Evolutionary conservation across 805 yeast genomes (phyloP), one percentile per base, ranked within the genome.

Genomic region (Candida palmyrensis): DNA sequence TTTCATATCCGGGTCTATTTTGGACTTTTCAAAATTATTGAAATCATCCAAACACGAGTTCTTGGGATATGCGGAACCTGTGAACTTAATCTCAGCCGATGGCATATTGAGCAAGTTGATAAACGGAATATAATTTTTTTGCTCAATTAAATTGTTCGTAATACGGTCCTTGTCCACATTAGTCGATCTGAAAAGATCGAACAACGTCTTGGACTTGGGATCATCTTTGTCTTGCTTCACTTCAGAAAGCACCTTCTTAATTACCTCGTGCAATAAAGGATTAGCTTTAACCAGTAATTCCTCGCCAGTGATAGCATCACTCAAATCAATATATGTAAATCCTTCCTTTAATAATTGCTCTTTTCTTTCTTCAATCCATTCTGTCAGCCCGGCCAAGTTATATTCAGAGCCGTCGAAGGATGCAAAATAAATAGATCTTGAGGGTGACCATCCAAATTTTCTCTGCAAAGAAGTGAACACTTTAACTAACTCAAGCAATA

Each of bases 331-430:
- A 43, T 83, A 82, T 0, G 85, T 68, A 46, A 74, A 78, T 0
- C 82, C 81, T 42, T 81, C 80, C 29, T 73, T 68, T 33, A 67
- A 61, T 18, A 87, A 58, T 25, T 66, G 69, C 16, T 71, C 69
- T n/a, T 61, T 53, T 36, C 71, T 70, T 23, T 66, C 60, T 44
- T 82, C 84, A 5, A 80, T 67, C 71, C 89, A 78, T 47, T 82
- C 90, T 0, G 88, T 70, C n/a, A 85, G 69, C 0, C 97, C 97
- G 0, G 92, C 95, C 43, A 70, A 61, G 51, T 88, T 88, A 48
- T 82, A 87, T 40, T 79, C 77, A 0, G 82, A 63, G 1, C 84
- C 96, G 47, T 89, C 95, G 63, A 83, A 87, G 1, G 95, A 84
- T 0, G 77, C 76, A 59, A 89, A 88, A 48, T 81, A 80, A 10